Evolutionary conservation across 2,329 filamentous ascomycete genomes (phyloP).

Genomic region (Myriosclerotinia duriaeana): DNA sequence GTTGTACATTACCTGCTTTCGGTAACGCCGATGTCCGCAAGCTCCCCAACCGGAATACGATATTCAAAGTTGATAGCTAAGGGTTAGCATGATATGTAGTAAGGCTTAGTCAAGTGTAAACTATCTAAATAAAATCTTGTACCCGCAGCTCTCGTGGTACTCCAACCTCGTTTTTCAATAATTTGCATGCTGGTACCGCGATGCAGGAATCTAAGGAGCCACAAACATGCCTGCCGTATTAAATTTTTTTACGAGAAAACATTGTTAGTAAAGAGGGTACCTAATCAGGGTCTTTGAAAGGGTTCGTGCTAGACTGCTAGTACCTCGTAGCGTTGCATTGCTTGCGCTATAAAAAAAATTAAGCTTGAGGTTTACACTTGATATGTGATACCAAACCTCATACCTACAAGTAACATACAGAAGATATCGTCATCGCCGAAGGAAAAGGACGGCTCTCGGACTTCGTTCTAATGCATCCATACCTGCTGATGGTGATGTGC

Average conservation of each 20-base stretch:
- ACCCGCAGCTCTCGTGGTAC: neutral
- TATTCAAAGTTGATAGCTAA: neutral
- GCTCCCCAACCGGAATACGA: neutral
- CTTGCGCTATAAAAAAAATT: neutral
- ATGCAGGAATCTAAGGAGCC: neutral
- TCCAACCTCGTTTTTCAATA: neutral
- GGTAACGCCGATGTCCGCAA: constrained; percentile 12
- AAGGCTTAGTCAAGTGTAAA: neutral
- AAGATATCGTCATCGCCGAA: constrained; percentile 1
- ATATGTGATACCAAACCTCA: neutral
- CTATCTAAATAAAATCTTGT: neutral
- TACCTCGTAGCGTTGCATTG: neutral
- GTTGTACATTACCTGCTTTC: neutral
- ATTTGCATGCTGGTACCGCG: neutral
- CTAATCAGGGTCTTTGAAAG: neutral
- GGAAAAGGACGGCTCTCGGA: neutral
- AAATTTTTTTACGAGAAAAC: neutral
- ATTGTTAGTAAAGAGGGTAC: neutral
- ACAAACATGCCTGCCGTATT: neutral
- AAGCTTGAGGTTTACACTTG: neutral
- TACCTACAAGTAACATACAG: neutral
- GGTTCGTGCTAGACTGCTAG: neutral
- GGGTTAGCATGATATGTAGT: neutral
- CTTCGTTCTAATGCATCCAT: neutral
- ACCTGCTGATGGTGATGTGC: constrained; percentile 13